phyloP scores from a whole-genome alignment of 768 basidiomycete species.

The Hygrocybe coccinea region DNA sequence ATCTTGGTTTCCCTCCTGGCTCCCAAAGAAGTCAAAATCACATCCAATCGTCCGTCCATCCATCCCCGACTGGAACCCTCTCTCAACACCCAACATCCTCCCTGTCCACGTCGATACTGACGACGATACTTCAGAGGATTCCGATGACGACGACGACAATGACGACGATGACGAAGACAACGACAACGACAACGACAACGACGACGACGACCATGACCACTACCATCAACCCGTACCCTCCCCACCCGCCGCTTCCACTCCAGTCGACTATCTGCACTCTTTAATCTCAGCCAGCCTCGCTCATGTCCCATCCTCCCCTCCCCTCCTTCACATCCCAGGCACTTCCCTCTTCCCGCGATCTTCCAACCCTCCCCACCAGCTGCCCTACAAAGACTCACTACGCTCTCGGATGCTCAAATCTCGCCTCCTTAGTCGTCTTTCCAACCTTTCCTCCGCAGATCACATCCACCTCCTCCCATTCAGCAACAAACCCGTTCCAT shows the following conservation, averaged over 20 bases:
- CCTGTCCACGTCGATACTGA: constrained; percentile 21
- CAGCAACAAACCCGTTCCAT: constrained; percentile 24
- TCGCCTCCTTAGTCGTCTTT: constrained; percentile 44
- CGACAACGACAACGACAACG: constrained; percentile 12
- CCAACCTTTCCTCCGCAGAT: constrained; percentile 36
- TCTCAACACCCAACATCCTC: neutral
- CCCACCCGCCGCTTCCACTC: constrained; percentile 26
- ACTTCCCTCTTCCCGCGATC: constrained; percentile 52
- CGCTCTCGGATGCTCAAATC: constrained; percentile 46
- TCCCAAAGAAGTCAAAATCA: constrained; percentile 30
- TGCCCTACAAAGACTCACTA: constrained; percentile 38
- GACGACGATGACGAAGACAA: constrained; percentile 11
- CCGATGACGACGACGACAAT: constrained; percentile 29
- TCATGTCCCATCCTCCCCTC: constrained; percentile 40
- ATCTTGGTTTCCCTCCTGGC: constrained; percentile 52
- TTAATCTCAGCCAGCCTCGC: constrained; percentile 46
- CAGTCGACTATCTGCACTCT: constrained; percentile 37
- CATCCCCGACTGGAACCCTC: neutral
- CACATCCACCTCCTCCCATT: constrained; percentile 44
- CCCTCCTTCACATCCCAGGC: constrained; percentile 41
- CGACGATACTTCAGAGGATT: constrained; percentile 35
- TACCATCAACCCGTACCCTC: constrained; percentile 13
- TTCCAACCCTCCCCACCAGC: constrained; percentile 37
- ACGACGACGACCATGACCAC: constrained; percentile 11
- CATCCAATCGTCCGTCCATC: neutral